Conservation (phyloP, 176 grass and related monocot genomes). For the Carex scoparia region DNA sequence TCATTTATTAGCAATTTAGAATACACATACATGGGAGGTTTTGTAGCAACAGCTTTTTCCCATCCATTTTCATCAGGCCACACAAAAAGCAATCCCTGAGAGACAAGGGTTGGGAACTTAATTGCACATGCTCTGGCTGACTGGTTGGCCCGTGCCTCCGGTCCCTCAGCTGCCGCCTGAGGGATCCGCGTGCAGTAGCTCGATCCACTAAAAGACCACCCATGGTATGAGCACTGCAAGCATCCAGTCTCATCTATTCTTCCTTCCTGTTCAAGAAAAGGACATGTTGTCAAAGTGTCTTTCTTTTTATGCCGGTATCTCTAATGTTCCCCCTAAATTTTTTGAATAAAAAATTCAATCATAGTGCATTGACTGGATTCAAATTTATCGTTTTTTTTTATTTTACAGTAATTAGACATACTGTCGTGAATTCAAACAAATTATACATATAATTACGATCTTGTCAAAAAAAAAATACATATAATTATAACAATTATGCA, state of each 20-base stretch:
- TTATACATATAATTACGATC: no score
- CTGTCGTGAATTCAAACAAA: no score
- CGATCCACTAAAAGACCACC: slow-evolving; percentile 76
- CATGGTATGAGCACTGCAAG: slow-evolving; percentile 96
- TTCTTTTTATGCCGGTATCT: background rate
- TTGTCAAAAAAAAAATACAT: no score
- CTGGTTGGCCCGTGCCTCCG: slow-evolving; percentile 43
- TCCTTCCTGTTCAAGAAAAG: slow-evolving; percentile 51
- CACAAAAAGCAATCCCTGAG: slow-evolving; percentile 84
- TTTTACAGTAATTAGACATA: background rate
- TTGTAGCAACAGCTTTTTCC: slow-evolving; percentile 64
- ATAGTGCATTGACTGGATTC: background rate
- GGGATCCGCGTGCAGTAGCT: slow-evolving; percentile 80
- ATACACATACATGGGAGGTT: slow-evolving; percentile 61
- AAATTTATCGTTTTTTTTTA: background rate
- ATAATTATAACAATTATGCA: no score
- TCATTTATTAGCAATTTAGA: background rate
- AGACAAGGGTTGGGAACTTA: slow-evolving; percentile 82
- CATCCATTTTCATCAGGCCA: slow-evolving; percentile 94
- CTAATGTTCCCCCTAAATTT: background rate
- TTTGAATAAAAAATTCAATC: background rate
- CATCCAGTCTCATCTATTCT: slow-evolving; percentile 88
- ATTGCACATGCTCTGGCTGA: slow-evolving; percentile 59
- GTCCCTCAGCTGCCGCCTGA: slow-evolving; percentile 62
- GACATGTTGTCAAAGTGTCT: background rate